Base-by-base conservation (phyloP, 1,284 basidiomycete genomes). In the Xerocomus cyaneibrunnescens region DNA sequence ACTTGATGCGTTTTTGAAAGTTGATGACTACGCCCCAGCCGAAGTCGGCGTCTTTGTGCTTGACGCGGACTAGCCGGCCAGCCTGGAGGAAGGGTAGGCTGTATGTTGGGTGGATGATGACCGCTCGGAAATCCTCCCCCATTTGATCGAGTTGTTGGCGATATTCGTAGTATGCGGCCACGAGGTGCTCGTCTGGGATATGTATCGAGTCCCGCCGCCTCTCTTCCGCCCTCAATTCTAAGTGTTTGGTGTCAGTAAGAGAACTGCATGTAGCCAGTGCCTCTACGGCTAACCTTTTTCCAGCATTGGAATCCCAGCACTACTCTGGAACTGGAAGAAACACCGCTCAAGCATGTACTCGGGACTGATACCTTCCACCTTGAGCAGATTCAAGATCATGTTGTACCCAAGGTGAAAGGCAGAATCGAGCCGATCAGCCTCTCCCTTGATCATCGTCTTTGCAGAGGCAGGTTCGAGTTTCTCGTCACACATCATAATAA, bases 401-500 rank as follows among this genome's bases (percentile, higher is more conserved):
- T 99, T 99, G 74, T 99, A 99, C 12, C 97, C 96, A 8, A 99
- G 77, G 72, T 98, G 95, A 78, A 99, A 99, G 5, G 97, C 97
- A 17, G 95, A 98, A 72, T 99, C 94, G 54, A 99, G 77, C 35
- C 96, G 81, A 71, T 99, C 97, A 7, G 97, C 95, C 74, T 98
- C 92, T 45, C 97, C 97, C 72, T 98, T 98, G 70, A 99, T 92
- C 97, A 99, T 99, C 50, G 80, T 83, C 77, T 98, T 99, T 41
- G 97, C 96, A 0, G 88, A 83, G 3, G 83, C 72, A 0, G 97
- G 95, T 66, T 99, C 97, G 45, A 99, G 79, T 74, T 97, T 98
- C 74, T 98, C 94, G 72, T 99, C 96, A 68, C 91, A 93, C 97
- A 99, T 99, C 94, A 99, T 94, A 66, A 99, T 98, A 57, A 99